Evolutionary conservation across 495 filamentous ascomycete genomes (phyloP).

Genomic region (Tirmania nivea): DNA sequence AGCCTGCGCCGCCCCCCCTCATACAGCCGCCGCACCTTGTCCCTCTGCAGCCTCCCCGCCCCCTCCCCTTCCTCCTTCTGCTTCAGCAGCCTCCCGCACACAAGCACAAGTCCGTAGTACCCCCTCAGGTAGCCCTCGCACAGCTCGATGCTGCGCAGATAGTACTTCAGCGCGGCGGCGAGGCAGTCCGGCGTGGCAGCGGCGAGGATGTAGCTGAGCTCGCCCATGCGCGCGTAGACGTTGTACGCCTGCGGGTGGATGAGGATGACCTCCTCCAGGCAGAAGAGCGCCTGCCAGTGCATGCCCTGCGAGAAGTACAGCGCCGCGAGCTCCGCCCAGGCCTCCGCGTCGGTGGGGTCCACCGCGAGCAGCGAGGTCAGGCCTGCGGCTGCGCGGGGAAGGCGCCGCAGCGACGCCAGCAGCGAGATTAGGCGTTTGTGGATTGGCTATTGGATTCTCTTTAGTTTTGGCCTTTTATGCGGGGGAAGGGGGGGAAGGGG

Average conservation of each 20-base stretch:
- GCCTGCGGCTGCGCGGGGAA: slow-evolving; percentile 48
- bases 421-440: slow-evolving; percentile 70
- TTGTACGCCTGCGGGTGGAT: slow-evolving; percentile 92
- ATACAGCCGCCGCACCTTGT: slow-evolving; percentile 43
- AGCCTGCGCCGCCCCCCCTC: slow-evolving; percentile 51
- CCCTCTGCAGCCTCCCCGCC: slow-evolving; percentile 27
- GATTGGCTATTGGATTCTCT: slow-evolving; percentile 41
- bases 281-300: slow-evolving; percentile 63
- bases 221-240: slow-evolving; percentile 75
- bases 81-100: slow-evolving; percentile 23
- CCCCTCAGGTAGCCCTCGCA: slow-evolving; percentile 83
- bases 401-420: slow-evolving; percentile 44
- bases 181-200: slow-evolving; percentile 30
- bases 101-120: slow-evolving; percentile 72
- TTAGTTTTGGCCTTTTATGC: background rate
- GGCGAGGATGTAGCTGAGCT: slow-evolving; percentile 51
- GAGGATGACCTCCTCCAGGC: slow-evolving; percentile 74
- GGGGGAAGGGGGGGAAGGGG: slow-evolving; percentile 1
- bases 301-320: slow-evolving; percentile 59
- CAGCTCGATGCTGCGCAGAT: slow-evolving; percentile 75
- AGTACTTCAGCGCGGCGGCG: slow-evolving; percentile 54
- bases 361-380: slow-evolving; percentile 55
- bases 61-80: slow-evolving; percentile 24
- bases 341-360: slow-evolving; percentile 76
- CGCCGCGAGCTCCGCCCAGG: slow-evolving; percentile 80